Evolutionary conservation across 176 grass and related monocot species (phyloP).

Genomic region (Coix lacrymajobi): DNA sequence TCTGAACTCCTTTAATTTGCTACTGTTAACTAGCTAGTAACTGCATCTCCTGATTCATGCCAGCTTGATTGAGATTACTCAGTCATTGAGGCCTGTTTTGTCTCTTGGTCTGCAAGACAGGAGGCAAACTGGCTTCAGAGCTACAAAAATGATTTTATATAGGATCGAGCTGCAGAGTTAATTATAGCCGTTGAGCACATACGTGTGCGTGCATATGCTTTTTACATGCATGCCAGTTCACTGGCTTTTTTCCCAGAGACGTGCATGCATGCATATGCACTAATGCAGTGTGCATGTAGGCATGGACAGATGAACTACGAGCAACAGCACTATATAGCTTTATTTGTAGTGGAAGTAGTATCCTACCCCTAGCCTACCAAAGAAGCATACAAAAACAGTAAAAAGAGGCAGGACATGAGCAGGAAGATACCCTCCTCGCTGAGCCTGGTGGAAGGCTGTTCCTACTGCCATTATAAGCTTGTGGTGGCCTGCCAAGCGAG

Average conservation of each 20-base stretch:
- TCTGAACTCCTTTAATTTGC: neutral
- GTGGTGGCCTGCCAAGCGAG: constrained; percentile 33
- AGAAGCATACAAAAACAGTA: constrained; percentile 45
- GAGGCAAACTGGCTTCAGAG: constrained; percentile 15
- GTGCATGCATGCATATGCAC: constrained; percentile 46
- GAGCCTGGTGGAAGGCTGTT: constrained; percentile 33
- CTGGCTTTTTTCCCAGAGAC: constrained; percentile 42
- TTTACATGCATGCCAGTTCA: constrained; percentile 46
- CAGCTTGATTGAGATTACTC: neutral
- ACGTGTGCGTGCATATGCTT: constrained; percentile 50
- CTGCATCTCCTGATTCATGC: neutral
- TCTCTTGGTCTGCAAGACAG: constrained; percentile 21
- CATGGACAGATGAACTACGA: no score
- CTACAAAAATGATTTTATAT: constrained; percentile 16
- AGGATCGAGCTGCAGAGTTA: constrained; percentile 10
- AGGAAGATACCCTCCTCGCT: constrained; percentile 42
- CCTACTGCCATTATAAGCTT: constrained; percentile 36
- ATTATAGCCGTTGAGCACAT: constrained; percentile 25
- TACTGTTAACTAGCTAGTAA: neutral
- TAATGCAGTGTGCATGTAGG: constrained; percentile 21
- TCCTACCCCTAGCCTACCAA: constrained; percentile 26
- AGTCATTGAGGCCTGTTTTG: neutral
- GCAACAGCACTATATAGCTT: neutral
- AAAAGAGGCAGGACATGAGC: constrained; percentile 52
- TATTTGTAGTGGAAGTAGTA: constrained; percentile 11